Percentiles rank a stretch among this genome's conserved stretches.
Evolutionary conservation across 768 basidiomycete genomes (phyloP).

Genomic region (Wakefieldia striispora): DNA sequence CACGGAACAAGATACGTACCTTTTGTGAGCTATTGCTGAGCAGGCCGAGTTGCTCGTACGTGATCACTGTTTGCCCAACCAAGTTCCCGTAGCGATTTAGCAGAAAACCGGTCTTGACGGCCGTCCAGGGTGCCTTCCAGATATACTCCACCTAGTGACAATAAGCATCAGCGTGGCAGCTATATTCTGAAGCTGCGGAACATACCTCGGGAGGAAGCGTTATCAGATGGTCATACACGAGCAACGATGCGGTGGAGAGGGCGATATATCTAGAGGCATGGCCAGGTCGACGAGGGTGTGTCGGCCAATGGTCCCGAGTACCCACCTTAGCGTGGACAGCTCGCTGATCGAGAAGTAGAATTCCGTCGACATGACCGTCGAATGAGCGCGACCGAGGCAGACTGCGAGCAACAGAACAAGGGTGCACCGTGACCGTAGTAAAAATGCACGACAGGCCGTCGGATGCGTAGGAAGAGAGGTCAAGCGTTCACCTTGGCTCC

Average conservation of each 20-base stretch:
- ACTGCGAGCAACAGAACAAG: too few species aligned
- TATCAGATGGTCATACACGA: slow-evolving; percentile 10
- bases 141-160: slow-evolving; percentile 11
- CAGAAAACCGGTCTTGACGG: slow-evolving; percentile 12
- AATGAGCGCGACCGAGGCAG: too few species aligned
- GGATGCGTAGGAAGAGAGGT: too few species aligned
- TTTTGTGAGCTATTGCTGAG: neutral
- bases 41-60: slow-evolving; percentile 1
- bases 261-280: slow-evolving; percentile 2
- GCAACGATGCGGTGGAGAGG: slow-evolving; percentile 2
- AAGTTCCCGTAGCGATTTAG: slow-evolving; percentile 18
- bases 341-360: too few species aligned
- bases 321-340: too few species aligned
- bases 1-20: neutral
- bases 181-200: neutral
- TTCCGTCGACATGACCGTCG: too few species aligned
- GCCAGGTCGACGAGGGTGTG: too few species aligned
- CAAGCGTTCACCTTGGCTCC: too few species aligned
- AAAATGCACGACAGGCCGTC: too few species aligned
- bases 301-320: too few species aligned
- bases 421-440: too few species aligned
- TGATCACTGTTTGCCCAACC: slow-evolving; percentile 9
- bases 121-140: slow-evolving; percentile 14
- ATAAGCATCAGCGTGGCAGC: neutral
- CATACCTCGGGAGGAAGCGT: slow-evolving; percentile 12